Evolutionary conservation across 495 filamentous ascomycete genomes (phyloP).

Genomic region (Aspergillus sclerotioniger): DNA sequence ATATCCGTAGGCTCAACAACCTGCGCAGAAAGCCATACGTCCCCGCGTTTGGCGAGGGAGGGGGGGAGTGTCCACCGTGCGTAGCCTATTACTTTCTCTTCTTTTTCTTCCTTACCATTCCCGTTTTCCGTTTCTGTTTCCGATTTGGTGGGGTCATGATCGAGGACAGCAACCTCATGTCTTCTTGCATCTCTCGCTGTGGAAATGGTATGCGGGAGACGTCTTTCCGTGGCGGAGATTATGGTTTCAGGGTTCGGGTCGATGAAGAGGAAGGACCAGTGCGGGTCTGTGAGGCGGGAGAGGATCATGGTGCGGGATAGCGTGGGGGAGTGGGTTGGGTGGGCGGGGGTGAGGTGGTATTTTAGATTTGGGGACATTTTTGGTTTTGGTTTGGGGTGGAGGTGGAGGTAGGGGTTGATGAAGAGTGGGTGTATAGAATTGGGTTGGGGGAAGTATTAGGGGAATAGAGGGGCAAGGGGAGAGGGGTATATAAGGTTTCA

Average conservation of each 20-base stretch:
- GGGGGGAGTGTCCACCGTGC: background rate
- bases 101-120: too few species aligned
- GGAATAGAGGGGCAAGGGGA: background rate
- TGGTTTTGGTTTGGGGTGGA: background rate
- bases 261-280: slow-evolving; percentile 12
- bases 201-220: slow-evolving; percentile 7
- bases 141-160: too few species aligned
- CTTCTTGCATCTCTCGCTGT: background rate
- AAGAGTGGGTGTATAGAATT: background rate
- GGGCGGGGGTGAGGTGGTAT: slow-evolving; percentile 2
- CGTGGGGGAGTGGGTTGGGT: slow-evolving; percentile 10
- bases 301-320: slow-evolving; percentile 10
- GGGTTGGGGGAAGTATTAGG: background rate
- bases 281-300: slow-evolving; percentile 17
- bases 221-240: background rate
- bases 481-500: too few species aligned
- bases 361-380: too few species aligned
- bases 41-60: background rate
- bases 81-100: background rate
- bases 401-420: background rate
- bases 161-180: background rate
- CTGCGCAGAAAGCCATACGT: background rate
- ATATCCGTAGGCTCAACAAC: background rate
- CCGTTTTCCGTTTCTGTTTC: too few species aligned
- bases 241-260: background rate